Evolutionary conservation across 306 rosid genomes (phyloP).

Genomic region (Hippophae rhamnoides): DNA sequence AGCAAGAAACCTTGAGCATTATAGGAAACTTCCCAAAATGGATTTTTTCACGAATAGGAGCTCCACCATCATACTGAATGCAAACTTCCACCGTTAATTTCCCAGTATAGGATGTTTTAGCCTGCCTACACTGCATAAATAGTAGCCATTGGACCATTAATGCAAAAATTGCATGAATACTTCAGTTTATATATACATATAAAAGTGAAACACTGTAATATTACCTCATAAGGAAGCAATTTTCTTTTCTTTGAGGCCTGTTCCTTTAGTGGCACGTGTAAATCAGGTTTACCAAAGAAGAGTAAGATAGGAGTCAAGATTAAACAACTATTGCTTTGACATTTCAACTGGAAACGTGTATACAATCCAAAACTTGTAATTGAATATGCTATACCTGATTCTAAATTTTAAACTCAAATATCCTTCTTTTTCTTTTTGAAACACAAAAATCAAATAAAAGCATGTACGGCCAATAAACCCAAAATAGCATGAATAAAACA

Average conservation of each 20-base stretch:
- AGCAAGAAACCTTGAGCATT: constrained; percentile 59
- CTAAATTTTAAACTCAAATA: not conserved
- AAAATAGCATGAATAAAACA: not conserved
- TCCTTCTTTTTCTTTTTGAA: not conserved
- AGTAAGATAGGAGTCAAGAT: constrained; percentile 53
- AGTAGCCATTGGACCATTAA: constrained; percentile 14
- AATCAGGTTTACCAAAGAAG: constrained; percentile 42
- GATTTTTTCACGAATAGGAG: constrained; percentile 34
- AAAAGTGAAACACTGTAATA: constrained; percentile 13
- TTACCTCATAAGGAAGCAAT: constrained; percentile 54
- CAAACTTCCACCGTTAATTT: constrained; percentile 45
- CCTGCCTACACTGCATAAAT: constrained; percentile 71
- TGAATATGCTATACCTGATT: not conserved
- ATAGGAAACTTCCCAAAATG: constrained; percentile 69
- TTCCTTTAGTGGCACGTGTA: constrained; percentile 43
- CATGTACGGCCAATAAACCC: not conserved
- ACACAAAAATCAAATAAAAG: too few species aligned
- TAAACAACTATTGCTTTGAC: constrained; percentile 11
- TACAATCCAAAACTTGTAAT: not conserved
- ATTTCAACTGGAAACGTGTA: not conserved
- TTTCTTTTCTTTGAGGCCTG: constrained; percentile 4
- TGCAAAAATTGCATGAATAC: constrained; percentile 1
- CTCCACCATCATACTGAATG: constrained; percentile 40
- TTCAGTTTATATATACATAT: not conserved
- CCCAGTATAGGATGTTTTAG: constrained; percentile 61